Percentiles rank a stretch among this genome's conserved stretches.
These are phyloP conservation scores for Fusarium nygamai DNA, from an alignment of 2,329 filamentous ascomycete species.

Conservation along the genomic window DNA sequence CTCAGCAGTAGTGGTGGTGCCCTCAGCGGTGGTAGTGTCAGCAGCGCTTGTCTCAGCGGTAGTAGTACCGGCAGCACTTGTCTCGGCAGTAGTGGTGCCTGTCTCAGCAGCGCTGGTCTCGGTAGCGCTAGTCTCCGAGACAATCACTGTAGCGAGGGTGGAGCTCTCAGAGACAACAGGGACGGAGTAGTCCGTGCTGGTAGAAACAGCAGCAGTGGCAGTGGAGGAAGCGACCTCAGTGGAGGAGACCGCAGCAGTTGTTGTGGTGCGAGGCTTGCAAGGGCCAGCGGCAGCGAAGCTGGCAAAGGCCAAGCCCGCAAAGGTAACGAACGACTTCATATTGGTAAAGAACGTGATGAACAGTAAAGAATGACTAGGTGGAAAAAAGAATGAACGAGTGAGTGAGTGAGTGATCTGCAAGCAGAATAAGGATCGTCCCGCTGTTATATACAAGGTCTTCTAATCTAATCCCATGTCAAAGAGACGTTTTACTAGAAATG, in stretches of 20 bases:
- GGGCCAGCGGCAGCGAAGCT: background rate
- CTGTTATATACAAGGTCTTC: background rate
- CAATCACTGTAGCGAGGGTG: background rate
- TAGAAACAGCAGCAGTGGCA: background rate
- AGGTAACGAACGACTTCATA: background rate
- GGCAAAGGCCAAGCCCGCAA: slow-evolving; percentile 1
- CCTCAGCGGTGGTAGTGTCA: background rate
- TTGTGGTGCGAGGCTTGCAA: background rate
- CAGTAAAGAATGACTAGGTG: slow-evolving; percentile 3
- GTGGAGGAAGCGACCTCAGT: background rate
- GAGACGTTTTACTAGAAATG: background rate
- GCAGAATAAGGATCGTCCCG: background rate
- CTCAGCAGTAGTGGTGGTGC: background rate
- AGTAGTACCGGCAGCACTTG: background rate
- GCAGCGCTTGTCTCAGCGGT: background rate
- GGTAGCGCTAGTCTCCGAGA: background rate
- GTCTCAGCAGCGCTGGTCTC: background rate
- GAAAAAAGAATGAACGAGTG: background rate
- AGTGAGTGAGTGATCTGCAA: background rate
- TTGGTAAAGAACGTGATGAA: background rate
- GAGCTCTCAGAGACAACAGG: background rate
- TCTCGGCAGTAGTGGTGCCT: background rate
- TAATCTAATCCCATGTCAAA: background rate
- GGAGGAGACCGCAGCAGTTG: background rate
- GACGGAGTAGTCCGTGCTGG: background rate